These are phyloP conservation scores for Podila horticola DNA, from an alignment of 192 early-diverging fungal species.

Conservation along the genomic window DNA sequence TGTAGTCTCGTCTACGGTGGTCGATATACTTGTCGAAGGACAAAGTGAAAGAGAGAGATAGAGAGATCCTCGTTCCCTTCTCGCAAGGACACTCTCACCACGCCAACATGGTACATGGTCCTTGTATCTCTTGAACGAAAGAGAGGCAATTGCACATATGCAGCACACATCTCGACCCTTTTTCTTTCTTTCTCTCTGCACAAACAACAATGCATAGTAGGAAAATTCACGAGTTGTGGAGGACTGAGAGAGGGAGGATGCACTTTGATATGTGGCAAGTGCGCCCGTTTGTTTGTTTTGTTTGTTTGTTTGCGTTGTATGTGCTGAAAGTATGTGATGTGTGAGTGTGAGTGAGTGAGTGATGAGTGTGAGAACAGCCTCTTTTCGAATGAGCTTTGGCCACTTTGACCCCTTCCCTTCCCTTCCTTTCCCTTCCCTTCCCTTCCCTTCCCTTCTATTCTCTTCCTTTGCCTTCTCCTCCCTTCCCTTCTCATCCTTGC, in stretches of 20 bases:
- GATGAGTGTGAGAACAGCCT: no score
- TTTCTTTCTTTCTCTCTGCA: not conserved
- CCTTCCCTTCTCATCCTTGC: not conserved
- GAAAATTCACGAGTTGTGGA: no score
- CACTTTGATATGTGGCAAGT: no score
- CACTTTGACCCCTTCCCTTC: constrained; percentile 8
- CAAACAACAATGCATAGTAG: no score
- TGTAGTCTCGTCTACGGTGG: not conserved
- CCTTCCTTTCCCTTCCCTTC: not conserved
- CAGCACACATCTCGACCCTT: not conserved
- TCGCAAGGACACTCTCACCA: no score
- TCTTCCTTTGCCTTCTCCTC: not conserved
- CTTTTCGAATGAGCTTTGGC: constrained; percentile 39
- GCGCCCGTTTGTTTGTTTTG: no score
- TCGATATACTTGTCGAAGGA: not conserved
- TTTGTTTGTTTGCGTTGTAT: no score
- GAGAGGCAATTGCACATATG: not conserved
- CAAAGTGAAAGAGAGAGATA: not conserved
- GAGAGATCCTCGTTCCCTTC: constrained; percentile 30
- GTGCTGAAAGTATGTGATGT: not conserved
- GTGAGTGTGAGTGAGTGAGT: no score
- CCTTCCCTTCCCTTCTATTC: not conserved
- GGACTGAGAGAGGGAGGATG: no score
- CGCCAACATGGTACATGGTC: not conserved
- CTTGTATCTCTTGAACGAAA: not conserved